A percentile compares a stretch with the other conserved stretches of the same genome.
Evolutionary conservation across 345 rosid species (phyloP).

Genomic region (Rhizophora mangle): DNA sequence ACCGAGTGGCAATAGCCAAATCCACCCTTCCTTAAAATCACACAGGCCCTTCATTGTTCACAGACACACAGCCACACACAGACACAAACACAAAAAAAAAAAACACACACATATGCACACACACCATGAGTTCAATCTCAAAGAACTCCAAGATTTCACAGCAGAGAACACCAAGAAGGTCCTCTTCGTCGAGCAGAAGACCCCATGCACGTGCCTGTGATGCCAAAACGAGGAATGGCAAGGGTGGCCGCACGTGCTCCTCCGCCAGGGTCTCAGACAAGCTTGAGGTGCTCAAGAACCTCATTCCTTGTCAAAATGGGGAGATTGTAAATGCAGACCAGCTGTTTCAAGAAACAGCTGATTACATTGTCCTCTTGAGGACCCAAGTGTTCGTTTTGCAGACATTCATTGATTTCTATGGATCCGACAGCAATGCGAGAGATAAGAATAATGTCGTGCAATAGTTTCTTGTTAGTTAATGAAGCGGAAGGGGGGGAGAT

Average conservation of each 20-base stretch:
- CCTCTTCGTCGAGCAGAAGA: background rate
- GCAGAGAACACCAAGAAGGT: conserved; percentile 15
- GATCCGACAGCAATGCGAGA: conserved; percentile 27
- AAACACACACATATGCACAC: background rate
- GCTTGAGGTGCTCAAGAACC: conserved; percentile 66
- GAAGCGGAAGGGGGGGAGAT: background rate
- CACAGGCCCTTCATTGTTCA: background rate
- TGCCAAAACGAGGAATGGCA: conserved; percentile 9
- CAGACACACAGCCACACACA: background rate
- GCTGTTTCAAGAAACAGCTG: conserved; percentile 76
- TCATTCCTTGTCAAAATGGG: conserved; percentile 41
- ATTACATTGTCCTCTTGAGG: conserved; percentile 66
- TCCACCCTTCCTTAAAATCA: conserved; percentile 44
- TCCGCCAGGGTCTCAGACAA: conserved; percentile 50
- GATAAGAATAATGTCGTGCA: conserved; percentile 20
- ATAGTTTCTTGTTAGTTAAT: conserved; percentile 14
- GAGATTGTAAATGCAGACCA: conserved; percentile 37
- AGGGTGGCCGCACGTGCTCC: conserved; percentile 1
- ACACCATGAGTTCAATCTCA: conserved; percentile 19
- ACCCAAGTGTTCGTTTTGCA: conserved; percentile 65
- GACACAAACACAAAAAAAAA: background rate
- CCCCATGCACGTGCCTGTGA: conserved; percentile 13
- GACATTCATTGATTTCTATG: conserved; percentile 59
- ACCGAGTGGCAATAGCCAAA: conserved; percentile 26
- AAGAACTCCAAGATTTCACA: conserved; percentile 28